phyloP scores from a whole-genome alignment of 2,329 filamentous ascomycete genomes.

The Dendryphion nanum region DNA sequence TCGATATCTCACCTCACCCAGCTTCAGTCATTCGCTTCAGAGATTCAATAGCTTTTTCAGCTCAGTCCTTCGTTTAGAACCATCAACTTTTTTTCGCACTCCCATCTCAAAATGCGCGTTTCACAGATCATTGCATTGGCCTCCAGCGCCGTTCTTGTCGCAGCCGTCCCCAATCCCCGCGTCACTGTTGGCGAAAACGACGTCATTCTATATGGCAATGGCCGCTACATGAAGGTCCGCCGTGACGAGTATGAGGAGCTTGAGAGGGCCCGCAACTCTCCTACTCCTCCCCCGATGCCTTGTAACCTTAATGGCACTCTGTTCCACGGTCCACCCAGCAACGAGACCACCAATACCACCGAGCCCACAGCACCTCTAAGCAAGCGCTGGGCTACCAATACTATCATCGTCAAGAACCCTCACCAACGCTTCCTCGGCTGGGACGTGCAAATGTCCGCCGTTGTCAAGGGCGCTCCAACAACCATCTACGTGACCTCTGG shows the following conservation, averaged over 20 bases:
- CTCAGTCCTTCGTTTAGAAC: constrained; percentile 3
- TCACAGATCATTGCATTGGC: constrained; percentile 13
- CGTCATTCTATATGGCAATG: constrained; percentile 24
- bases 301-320: constrained; percentile 13
- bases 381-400: constrained; percentile 14
- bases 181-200: constrained; percentile 20
- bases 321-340: constrained; percentile 6
- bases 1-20: too few species aligned
- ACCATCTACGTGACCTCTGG: constrained; percentile 34
- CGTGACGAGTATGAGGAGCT: constrained; percentile 19
- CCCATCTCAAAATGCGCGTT: constrained; percentile 18
- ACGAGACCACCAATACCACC: neutral
- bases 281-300: constrained; percentile 16
- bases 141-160: constrained; percentile 10
- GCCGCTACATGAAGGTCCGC: constrained; percentile 22
- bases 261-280: constrained; percentile 13
- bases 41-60: neutral
- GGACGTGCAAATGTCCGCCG: constrained; percentile 40
- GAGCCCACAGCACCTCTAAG: constrained; percentile 1
- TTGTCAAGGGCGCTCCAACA: constrained; percentile 30
- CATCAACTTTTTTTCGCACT: neutral
- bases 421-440: constrained; percentile 37
- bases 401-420: constrained; percentile 20
- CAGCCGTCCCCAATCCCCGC: constrained; percentile 15
- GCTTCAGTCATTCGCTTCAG: neutral